Percentiles rank a stretch among this genome's conserved stretches.
Evolutionary conservation across 257 asterid genomes (phyloP).

Genomic region (Nicotiana tabacum): DNA sequence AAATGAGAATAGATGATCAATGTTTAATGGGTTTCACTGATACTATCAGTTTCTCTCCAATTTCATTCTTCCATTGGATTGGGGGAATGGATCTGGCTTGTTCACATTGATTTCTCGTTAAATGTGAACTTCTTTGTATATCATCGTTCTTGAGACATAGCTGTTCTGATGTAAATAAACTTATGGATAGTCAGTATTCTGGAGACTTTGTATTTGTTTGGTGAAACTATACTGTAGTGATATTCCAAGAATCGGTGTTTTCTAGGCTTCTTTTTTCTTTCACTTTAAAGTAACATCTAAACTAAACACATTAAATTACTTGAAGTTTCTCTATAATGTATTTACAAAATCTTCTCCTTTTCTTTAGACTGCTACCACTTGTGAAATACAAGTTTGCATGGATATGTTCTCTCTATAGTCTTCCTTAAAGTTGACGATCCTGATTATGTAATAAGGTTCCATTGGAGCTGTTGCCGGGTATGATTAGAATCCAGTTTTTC

Average conservation of each 20-base stretch:
- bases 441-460: not conserved
- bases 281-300: not conserved
- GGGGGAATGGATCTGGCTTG: not conserved
- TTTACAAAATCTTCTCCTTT: not conserved
- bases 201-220: not conserved
- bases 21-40: not conserved
- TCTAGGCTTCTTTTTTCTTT: not conserved
- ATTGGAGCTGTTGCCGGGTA: not conserved
- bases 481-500: not conserved
- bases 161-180: not conserved
- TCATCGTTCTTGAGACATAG: not conserved
- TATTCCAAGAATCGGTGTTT: not conserved
- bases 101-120: not conserved
- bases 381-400: not conserved
- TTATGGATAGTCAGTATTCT: not conserved
- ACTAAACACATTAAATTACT: not conserved
- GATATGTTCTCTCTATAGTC: not conserved
- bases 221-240: not conserved
- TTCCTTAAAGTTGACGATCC: not conserved
- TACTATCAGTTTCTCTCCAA: not conserved
- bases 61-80: not conserved
- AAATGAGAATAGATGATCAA: not conserved
- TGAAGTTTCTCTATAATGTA: not conserved
- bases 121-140: not conserved
- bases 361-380: not conserved